Conservation (phyloP, 805 yeast genomes). For the Zygoascus bituminiphila region DNA sequence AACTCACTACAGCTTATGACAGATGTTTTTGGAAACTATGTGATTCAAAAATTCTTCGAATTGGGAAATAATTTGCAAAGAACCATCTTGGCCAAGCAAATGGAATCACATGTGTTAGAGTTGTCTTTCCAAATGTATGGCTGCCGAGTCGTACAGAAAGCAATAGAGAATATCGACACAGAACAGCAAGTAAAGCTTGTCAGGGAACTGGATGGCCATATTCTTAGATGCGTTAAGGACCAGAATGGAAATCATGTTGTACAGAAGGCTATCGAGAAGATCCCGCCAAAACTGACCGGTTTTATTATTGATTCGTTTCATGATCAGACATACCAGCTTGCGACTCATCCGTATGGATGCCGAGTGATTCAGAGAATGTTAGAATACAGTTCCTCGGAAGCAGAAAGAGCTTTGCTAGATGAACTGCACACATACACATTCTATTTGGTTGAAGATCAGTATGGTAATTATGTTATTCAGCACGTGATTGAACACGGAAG, state of each 20-base stretch:
- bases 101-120: conserved; percentile 66
- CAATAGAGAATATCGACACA: conserved; percentile 61
- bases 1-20: conserved; percentile 75
- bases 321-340: conserved; percentile 64
- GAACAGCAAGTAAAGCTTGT: conserved; percentile 62
- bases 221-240: conserved; percentile 71
- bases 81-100: conserved; percentile 54
- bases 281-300: conserved; percentile 60
- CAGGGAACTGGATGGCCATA: conserved; percentile 56
- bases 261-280: conserved; percentile 84
- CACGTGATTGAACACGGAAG: conserved; percentile 83
- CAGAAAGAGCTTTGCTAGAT: conserved; percentile 56
- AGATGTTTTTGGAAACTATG: conserved; percentile 97
- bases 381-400: conserved; percentile 62
- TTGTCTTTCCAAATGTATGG: conserved; percentile 95
- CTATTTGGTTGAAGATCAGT: conserved; percentile 85
- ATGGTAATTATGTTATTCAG: conserved; percentile 96
- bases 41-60: conserved; percentile 90
- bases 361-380: conserved; percentile 89
- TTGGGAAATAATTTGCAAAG: conserved; percentile 65
- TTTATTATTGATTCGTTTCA: conserved; percentile 64
- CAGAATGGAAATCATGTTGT: conserved; percentile 98
- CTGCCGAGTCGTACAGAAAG: conserved; percentile 93
- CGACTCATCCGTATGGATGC: conserved; percentile 96
- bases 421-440: conserved; percentile 68